These are phyloP conservation scores for Phyllosticta paracitricarpa DNA, from an alignment of 2,329 filamentous ascomycete genomes.

Conservation along the genomic window DNA sequence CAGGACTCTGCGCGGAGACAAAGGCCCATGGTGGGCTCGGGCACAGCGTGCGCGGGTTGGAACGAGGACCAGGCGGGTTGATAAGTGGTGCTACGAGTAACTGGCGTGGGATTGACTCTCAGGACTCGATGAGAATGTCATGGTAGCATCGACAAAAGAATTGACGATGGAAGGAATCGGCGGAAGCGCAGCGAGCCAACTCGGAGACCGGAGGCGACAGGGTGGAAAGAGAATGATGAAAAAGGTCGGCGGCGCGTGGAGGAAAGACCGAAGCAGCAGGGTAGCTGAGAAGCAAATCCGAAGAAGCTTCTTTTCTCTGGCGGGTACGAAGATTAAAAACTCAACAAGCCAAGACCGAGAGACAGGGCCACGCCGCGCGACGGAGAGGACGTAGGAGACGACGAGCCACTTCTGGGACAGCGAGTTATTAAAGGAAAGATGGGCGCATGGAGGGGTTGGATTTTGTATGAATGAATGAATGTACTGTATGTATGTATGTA, in stretches of 20 bases:
- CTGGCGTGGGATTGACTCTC: constrained; percentile 9
- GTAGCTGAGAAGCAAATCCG: neutral
- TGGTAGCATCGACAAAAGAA: constrained; percentile 6
- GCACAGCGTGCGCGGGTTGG: neutral
- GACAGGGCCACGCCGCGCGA: neutral
- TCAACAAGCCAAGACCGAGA: neutral
- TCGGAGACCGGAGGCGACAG: neutral
- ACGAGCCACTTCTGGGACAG: neutral
- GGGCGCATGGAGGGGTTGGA: neutral
- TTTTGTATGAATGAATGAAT: too few relatives aligned
- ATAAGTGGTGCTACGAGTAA: constrained; percentile 5
- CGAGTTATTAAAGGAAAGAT: neutral
- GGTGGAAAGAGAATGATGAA: neutral
- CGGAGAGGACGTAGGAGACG: neutral
- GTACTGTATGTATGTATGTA: neutral
- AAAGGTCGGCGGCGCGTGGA: neutral
- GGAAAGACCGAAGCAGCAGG: neutral
- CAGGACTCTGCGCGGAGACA: constrained; percentile 35
- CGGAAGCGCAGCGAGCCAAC: neutral
- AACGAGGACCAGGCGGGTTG: neutral
- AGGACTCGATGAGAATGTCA: constrained; percentile 9
- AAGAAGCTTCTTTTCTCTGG: neutral
- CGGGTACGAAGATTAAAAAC: neutral
- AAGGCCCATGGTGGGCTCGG: constrained; percentile 4
- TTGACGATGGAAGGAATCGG: neutral